Evolutionary conservation across 176 grass and related monocot genomes (phyloP), one percentile per base, ranked within the genome.

Genomic region (Otatea glauca): DNA sequence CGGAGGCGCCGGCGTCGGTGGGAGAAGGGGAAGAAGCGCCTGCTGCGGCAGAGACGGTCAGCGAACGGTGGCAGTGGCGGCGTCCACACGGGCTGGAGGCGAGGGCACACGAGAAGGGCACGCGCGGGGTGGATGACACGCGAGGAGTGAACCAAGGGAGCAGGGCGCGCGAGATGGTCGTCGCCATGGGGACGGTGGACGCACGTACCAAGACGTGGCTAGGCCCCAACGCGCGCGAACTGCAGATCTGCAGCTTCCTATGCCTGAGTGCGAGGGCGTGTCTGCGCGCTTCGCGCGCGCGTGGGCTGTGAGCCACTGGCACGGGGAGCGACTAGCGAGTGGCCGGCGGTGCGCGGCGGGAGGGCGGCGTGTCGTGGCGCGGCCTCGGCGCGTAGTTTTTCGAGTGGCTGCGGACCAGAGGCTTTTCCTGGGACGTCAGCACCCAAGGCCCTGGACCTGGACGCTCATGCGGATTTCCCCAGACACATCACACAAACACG

Each of bases 131-230:
- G 62, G 49, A 1, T 29, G 14, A 1, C 2, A 48, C 11, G 7
- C 54, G 60, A 9, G 58, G 63, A 0, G 37, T 16, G 20, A 35
- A 9, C 6, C 21, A 37, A 21, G 9, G 37, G n/a, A 47, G 54
- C 21, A 51, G 73, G 50, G 70, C 81, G 38, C 55, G n/a, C 0
- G 56, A 49, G 65, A 75, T 20, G 12, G 85, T 71, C 45, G 61
- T 75, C 75, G 85, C 87, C 92, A 90, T 92, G 53, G 44, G 42
- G 14, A 10, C 10, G 10, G 29, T 5, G 27, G 61, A 34, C 4
- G n/a, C 18, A 35, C 32, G 27, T 66, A 37, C 29, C 64, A 34
- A 37, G 5, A 43, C 20, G 18, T 15, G 48, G 48, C 4, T 14
- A 14, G 16, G 51, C 17, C 51, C 43, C 43, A 7, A 45, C 43